Evolutionary conservation across 2,329 filamentous ascomycete genomes (phyloP), one percentile per base, ranked within the genome.

Genomic region (Alternaria hordeiaustralica): DNA sequence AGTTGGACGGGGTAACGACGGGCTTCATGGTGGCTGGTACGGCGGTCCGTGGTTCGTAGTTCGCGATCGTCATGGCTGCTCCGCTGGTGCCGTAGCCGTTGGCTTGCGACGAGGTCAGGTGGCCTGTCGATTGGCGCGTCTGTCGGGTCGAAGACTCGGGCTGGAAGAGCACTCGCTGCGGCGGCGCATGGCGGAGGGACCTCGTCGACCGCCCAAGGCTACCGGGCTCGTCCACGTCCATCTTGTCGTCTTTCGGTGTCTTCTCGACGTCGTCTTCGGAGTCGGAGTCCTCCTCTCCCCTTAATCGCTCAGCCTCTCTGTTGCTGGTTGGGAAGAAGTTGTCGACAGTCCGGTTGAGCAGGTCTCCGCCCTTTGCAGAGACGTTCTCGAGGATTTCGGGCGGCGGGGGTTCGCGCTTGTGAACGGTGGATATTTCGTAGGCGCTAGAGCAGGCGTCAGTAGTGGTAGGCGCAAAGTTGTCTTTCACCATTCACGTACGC

Each of bases 381-480:
- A 87, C 78, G 61, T 94, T 89, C 79, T 97, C 94, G 33, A 97
- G 84, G 51, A 97, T 96, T 72, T 96, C 92, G 71, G 92, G 93
- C 6, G 93, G 93, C 15, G 94, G 94, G 0, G 94, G 94, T 66
- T 94, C 92, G 79, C 91, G 89, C 58, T 89, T 87, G 81, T 94
- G 91, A 45, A 94, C 82, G 11, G 89, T 90, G 50, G 88, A 88
- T 74, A 97, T 96, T 80, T 97, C 94, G 80, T 92, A 97, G 2
- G 94, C 93, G 12, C 84, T 85, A 57, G 11, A 45, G 13, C 20
- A 54, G 28, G 28, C 44, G 45, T 65, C 41, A 65, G 57, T 54
- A 25, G 43, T n/a, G 54, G 64, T 50, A 47, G 44, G 12, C n/a
- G 30, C 45, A 26, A n/a, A 13, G 50, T 26, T n/a, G 25, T 23